phyloP scores from a whole-genome alignment of 2,329 filamentous ascomycete species.

The Acephala macrosclerotiorum region DNA sequence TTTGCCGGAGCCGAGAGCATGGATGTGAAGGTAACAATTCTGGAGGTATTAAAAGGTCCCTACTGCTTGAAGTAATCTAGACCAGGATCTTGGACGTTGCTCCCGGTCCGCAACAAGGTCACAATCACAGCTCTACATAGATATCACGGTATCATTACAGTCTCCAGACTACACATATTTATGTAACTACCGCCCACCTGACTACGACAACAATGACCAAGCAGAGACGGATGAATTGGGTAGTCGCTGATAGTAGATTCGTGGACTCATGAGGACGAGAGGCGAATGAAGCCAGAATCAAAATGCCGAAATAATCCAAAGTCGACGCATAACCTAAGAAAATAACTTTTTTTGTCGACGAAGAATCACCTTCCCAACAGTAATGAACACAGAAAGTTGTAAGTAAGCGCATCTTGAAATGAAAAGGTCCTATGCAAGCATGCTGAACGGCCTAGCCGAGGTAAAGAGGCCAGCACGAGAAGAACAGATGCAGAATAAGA shows the following conservation, averaged over 20 bases:
- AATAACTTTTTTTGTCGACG: constrained; percentile 44
- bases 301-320: constrained; percentile 38
- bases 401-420: constrained; percentile 39
- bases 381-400: constrained; percentile 40
- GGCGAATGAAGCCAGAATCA: constrained; percentile 40
- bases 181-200: constrained; percentile 31
- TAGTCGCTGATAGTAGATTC: constrained; percentile 49
- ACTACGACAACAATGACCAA: constrained; percentile 29
- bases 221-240: constrained; percentile 42
- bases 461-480: constrained; percentile 30
- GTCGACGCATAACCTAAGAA: constrained; percentile 43
- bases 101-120: background rate
- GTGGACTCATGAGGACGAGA: constrained; percentile 45
- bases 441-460: constrained; percentile 38
- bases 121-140: background rate
- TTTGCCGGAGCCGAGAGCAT: too few relatives aligned
- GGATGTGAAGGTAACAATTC: too few relatives aligned
- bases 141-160: constrained; percentile 32
- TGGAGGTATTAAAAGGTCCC: too few relatives aligned
- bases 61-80: too few relatives aligned
- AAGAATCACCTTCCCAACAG: constrained; percentile 42
- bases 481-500: constrained; percentile 36
- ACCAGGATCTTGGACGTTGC: too few relatives aligned
- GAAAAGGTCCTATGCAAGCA: constrained; percentile 42
- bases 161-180: constrained; percentile 31